Percentiles rank a stretch among this genome's conserved stretches.
phyloP scores from a whole-genome alignment of 169 alveolate genomes.

The Plasmodium berghei region DNA sequence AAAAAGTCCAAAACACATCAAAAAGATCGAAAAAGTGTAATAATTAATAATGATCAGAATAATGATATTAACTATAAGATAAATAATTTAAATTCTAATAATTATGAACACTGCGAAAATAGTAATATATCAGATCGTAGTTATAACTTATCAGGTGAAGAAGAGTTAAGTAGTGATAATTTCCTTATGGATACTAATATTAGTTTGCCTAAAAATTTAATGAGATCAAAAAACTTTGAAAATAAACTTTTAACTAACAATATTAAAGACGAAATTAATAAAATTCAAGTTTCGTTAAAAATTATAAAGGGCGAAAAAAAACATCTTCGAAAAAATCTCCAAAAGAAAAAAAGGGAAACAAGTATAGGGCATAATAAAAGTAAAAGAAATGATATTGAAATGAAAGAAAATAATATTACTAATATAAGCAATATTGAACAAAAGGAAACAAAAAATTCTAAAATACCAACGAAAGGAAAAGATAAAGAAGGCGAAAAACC shows the following conservation, averaged over 20 bases:
- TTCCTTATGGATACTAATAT: background rate
- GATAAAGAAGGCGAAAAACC: background rate
- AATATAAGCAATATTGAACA: background rate
- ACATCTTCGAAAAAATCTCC: background rate
- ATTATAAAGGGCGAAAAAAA: conserved; percentile 13
- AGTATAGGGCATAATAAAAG: background rate
- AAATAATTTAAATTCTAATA: too few relatives aligned
- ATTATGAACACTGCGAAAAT: background rate
- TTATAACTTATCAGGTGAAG: background rate
- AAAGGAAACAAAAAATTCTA: background rate
- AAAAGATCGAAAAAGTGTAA: background rate
- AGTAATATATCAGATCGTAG: background rate
- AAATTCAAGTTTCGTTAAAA: conserved; percentile 40
- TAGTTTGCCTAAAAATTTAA: conserved; percentile 12
- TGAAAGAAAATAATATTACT: background rate
- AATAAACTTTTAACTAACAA: conserved; percentile 32
- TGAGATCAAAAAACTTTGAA: conserved; percentile 12
- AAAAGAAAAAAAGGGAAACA: background rate
- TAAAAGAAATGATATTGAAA: background rate
- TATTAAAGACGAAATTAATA: conserved; percentile 70
- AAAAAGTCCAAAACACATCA: background rate
- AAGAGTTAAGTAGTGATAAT: background rate
- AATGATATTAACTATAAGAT: background rate
- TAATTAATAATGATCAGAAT: conserved; percentile 4
- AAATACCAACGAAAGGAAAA: background rate